These are phyloP conservation scores for Galerina marginata DNA, from an alignment of 768 basidiomycete species.

Conservation along the genomic window DNA sequence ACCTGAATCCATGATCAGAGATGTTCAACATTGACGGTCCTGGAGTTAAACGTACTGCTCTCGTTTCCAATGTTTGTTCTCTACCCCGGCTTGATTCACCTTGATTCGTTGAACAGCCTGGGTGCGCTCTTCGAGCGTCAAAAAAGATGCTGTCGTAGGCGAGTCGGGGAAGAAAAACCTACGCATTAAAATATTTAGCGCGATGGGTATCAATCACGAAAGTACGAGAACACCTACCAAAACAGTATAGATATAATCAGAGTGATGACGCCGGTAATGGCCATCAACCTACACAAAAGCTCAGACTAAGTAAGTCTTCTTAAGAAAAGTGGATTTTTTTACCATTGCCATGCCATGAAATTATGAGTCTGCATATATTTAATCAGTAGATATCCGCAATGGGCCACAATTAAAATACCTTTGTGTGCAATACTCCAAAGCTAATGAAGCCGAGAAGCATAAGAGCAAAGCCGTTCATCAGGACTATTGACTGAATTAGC, in stretches of 20 bases:
- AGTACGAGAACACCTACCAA: conserved; percentile 44
- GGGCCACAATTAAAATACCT: conserved; percentile 31
- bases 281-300: conserved; percentile 64
- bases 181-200: neutral
- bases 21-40: neutral
- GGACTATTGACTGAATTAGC: conserved; percentile 44
- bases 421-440: conserved; percentile 70
- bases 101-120: conserved; percentile 74
- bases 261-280: conserved; percentile 72
- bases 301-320: conserved; percentile 5
- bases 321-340: conserved; percentile 13
- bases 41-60: conserved; percentile 60
- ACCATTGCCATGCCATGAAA: conserved; percentile 84
- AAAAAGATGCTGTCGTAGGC: conserved; percentile 73
- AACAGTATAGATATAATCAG: conserved; percentile 63
- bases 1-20: conserved; percentile 40
- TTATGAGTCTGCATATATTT: conserved; percentile 38
- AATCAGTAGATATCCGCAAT: conserved; percentile 7
- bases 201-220: neutral
- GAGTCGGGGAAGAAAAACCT: conserved; percentile 87
- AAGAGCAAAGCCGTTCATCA: conserved; percentile 79
- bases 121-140: conserved; percentile 70
- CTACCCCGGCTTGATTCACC: conserved; percentile 78
- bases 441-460: conserved; percentile 75
- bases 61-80: conserved; percentile 80